Conservation (phyloP, 768 basidiomycete species). For the Tricholomella constricta region DNA sequence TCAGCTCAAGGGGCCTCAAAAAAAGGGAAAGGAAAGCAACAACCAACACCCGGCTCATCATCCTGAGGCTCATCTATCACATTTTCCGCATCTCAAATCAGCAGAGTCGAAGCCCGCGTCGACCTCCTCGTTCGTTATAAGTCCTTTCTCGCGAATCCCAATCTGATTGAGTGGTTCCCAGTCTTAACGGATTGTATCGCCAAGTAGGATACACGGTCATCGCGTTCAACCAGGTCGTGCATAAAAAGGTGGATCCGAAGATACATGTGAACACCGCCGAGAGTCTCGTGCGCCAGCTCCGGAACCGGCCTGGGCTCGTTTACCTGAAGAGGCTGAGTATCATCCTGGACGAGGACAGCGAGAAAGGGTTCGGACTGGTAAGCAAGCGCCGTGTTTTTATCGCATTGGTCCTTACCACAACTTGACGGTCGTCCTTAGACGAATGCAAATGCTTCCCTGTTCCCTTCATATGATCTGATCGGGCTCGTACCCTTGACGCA, state of each 20-base stretch:
- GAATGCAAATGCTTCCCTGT: constrained; percentile 62
- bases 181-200: too few relatives aligned
- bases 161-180: not conserved
- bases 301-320: constrained; percentile 58
- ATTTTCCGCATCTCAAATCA: constrained; percentile 60
- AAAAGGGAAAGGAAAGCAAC: constrained; percentile 63
- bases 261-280: constrained; percentile 67
- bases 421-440: too few relatives aligned
- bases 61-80: constrained; percentile 19
- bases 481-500: constrained; percentile 74
- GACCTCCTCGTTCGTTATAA: constrained; percentile 74
- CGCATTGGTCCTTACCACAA: too few relatives aligned
- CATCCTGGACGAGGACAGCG: constrained; percentile 78
- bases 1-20: constrained; percentile 40
- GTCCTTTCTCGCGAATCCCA: too few relatives aligned
- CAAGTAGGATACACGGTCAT: constrained; percentile 87
- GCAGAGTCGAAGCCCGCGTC: constrained; percentile 59
- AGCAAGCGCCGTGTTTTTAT: too few relatives aligned
- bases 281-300: constrained; percentile 58
- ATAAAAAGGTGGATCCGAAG: constrained; percentile 73
- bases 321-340: constrained; percentile 81
- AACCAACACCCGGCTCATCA: too few relatives aligned
- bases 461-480: constrained; percentile 74
- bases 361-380: constrained; percentile 84
- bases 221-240: constrained; percentile 72